Evolutionary conservation across 805 yeast species (phyloP).

Genomic region (Wickerhamomyces kurtzmanii): DNA sequence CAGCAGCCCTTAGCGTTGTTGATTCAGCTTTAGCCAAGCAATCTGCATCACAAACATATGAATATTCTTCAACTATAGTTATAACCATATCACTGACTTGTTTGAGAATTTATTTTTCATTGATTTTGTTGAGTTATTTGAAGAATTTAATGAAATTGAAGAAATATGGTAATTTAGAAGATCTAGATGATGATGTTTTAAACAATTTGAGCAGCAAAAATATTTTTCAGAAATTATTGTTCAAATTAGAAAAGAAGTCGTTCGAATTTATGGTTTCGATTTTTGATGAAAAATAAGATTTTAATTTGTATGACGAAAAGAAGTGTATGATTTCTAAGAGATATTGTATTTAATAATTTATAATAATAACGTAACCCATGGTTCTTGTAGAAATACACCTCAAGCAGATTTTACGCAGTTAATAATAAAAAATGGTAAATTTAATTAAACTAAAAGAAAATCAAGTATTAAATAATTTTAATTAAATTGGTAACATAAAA

Average conservation of each 20-base stretch:
- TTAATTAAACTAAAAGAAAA: neutral
- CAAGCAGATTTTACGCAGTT: too few species aligned
- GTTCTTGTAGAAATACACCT: too few species aligned
- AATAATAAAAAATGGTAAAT: neutral
- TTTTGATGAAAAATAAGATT: too few species aligned
- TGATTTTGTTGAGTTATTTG: constrained; percentile 49
- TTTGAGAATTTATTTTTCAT: constrained; percentile 49
- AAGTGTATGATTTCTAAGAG: too few species aligned
- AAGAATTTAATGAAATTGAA: constrained; percentile 42
- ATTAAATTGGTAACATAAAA: constrained; percentile 1
- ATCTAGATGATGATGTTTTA: constrained; percentile 21
- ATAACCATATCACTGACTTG: constrained; percentile 37
- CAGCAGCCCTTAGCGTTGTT: too few species aligned
- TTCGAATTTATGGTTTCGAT: too few species aligned
- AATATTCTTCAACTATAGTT: constrained; percentile 46
- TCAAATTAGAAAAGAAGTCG: constrained; percentile 19
- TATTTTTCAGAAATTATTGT: constrained; percentile 17
- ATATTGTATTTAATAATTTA: too few species aligned
- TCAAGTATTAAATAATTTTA: neutral
- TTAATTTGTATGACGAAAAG: too few species aligned
- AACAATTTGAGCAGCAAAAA: constrained; percentile 22
- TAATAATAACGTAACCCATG: too few species aligned
- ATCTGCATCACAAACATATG: constrained; percentile 53
- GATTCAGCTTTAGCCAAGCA: constrained; percentile 36
- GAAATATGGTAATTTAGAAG: constrained; percentile 25